These are phyloP conservation scores for Lactarius quietus DNA, from an alignment of 768 basidiomycete species.

Conservation along the genomic window DNA sequence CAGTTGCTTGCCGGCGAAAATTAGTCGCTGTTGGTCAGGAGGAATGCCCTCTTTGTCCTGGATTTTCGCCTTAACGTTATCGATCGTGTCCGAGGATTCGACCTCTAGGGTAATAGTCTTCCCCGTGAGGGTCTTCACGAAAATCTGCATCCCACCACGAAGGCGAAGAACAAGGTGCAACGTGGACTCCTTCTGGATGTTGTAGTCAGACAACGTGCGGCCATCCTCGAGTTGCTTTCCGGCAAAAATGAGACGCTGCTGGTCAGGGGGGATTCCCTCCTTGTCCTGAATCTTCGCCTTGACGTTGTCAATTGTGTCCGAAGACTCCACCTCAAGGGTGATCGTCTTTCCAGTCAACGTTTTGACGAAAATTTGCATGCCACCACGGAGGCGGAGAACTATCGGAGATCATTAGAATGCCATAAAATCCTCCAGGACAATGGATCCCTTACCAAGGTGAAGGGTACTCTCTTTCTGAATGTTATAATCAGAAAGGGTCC, in stretches of 20 bases:
- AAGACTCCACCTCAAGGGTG: conserved; percentile 81
- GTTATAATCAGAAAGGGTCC: conserved; percentile 67
- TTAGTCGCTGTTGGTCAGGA: conserved; percentile 86
- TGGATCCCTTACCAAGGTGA: conserved; percentile 46
- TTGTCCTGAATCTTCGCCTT: conserved; percentile 86
- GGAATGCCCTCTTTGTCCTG: conserved; percentile 91
- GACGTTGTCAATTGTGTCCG: conserved; percentile 73
- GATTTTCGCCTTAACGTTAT: conserved; percentile 88
- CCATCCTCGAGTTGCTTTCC: conserved; percentile 96
- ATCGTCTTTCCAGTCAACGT: conserved; percentile 88
- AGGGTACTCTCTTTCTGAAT: conserved; percentile 64
- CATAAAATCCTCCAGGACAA: conserved; percentile 37
- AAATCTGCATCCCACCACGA: conserved; percentile 88
- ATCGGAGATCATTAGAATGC: conserved; percentile 37
- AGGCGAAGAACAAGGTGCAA: conserved; percentile 88
- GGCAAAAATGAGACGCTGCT: conserved; percentile 94
- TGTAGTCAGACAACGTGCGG: conserved; percentile 83
- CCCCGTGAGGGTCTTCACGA: conserved; percentile 79
- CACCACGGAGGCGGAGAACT: conserved; percentile 42
- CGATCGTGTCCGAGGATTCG: conserved; percentile 83
- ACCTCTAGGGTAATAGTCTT: conserved; percentile 93
- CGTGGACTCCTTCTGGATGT: conserved; percentile 95
- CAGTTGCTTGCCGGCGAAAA: conserved; percentile 90
- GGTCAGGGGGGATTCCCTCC: conserved; percentile 85
- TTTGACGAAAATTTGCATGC: conserved; percentile 88